Evolutionary conservation across 1,139 yeast species (phyloP).

Genomic region (Scheffersomyces insectosa): DNA sequence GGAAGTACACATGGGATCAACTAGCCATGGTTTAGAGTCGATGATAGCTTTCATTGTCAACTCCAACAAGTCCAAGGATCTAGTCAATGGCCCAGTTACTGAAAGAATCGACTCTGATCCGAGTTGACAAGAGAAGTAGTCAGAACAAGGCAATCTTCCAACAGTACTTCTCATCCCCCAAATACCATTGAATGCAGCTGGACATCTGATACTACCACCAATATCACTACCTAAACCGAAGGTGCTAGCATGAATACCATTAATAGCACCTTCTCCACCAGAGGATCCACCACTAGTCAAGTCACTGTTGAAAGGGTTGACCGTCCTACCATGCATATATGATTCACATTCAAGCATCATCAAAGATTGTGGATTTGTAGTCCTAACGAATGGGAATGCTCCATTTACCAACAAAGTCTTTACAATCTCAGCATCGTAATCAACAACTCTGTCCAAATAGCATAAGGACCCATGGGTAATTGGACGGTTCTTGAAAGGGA

Average conservation of each 20-base stretch:
- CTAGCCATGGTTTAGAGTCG: slow-evolving; percentile 23
- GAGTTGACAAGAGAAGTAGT: slow-evolving; percentile 18
- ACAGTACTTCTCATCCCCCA: slow-evolving; percentile 54
- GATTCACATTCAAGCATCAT: slow-evolving; percentile 17
- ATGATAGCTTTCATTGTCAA: slow-evolving; percentile 27
- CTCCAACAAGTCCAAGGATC: slow-evolving; percentile 26
- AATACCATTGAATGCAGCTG: slow-evolving; percentile 55
- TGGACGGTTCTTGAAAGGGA: slow-evolving; percentile 12
- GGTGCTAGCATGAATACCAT: slow-evolving; percentile 23
- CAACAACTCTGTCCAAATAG: slow-evolving; percentile 20
- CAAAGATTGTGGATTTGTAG: slow-evolving; percentile 15
- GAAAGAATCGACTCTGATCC: slow-evolving; percentile 41
- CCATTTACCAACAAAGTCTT: slow-evolving; percentile 14
- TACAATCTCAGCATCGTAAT: slow-evolving; percentile 23
- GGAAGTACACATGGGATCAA: slow-evolving; percentile 17
- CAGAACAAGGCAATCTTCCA: slow-evolving; percentile 23
- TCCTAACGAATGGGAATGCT: slow-evolving; percentile 13
- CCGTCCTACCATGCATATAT: slow-evolving; percentile 17
- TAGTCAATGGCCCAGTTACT: slow-evolving; percentile 49
- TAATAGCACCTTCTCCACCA: slow-evolving; percentile 30
- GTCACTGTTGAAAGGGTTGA: slow-evolving; percentile 22
- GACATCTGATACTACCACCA: slow-evolving; percentile 63
- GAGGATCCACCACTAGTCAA: slow-evolving; percentile 28
- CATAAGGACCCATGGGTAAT: slow-evolving; percentile 14
- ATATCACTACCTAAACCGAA: slow-evolving; percentile 58